Conservation (phyloP, 176 grass and related monocot genomes). For the Juncus effusus region DNA sequence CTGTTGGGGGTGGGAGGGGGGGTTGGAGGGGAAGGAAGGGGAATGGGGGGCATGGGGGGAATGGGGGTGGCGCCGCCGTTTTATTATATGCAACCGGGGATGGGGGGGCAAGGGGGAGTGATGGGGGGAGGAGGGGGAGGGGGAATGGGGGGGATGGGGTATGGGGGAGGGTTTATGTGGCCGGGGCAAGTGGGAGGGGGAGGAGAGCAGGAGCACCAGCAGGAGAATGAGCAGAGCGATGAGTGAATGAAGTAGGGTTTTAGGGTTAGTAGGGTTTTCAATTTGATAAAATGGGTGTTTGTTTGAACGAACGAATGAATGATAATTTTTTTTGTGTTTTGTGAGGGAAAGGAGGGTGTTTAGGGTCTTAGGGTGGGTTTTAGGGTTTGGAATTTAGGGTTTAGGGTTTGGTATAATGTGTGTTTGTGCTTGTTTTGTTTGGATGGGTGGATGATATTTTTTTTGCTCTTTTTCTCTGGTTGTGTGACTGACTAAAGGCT, state of each 20-base stretch:
- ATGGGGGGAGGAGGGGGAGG: conserved; percentile 10
- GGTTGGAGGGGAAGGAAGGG: conserved; percentile 8
- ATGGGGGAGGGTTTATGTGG: conserved; percentile 11
- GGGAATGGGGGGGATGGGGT: conserved; percentile 12
- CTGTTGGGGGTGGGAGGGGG: conserved; percentile 17
- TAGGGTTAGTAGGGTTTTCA: conserved; percentile 14
- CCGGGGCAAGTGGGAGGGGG: conserved; percentile 28
- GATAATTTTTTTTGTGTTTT: conserved; percentile 18
- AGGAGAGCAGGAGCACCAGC: conserved; percentile 13
- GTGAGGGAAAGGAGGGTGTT: not conserved
- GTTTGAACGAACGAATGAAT: not conserved
- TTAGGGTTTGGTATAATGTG: too few species aligned
- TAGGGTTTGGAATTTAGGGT: not conserved
- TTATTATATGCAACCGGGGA: conserved; percentile 35
- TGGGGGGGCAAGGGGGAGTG: conserved; percentile 32
- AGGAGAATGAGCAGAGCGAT: conserved; percentile 12
- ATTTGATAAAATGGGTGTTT: not conserved
- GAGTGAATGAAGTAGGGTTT: not conserved
- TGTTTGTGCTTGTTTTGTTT: too few species aligned
- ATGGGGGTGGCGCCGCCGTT: conserved; percentile 24
- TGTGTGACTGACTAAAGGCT: conserved; percentile 2
- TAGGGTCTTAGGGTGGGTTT: not conserved
- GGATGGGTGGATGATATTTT: not conserved
- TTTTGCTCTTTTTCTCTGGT: conserved; percentile 5
- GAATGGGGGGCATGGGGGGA: conserved; percentile 33